Conservation (phyloP, 78 protist genomes). For the Emiliania huxleyi region DNA sequence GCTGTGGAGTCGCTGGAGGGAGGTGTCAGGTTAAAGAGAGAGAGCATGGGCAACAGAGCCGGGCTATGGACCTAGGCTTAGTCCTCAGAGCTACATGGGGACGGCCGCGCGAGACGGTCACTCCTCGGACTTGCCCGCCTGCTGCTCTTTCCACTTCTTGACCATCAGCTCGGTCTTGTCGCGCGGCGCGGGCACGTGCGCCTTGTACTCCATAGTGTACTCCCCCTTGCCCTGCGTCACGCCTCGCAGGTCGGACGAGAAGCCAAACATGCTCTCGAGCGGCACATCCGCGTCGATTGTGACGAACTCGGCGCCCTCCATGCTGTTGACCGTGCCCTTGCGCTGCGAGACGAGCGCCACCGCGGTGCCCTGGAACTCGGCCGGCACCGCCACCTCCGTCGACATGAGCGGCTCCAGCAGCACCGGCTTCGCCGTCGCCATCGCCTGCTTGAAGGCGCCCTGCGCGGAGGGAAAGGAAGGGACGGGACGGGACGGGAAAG, state of each 20-base stretch:
- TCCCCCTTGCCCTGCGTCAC: slow-evolving; percentile 87
- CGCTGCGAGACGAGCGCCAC: slow-evolving; percentile 39
- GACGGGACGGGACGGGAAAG: no score
- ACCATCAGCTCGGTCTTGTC: slow-evolving; percentile 36
- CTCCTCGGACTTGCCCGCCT: not conserved
- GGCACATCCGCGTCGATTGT: slow-evolving; percentile 80
- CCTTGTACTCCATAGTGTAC: slow-evolving; percentile 77
- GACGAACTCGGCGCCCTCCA: slow-evolving; percentile 49
- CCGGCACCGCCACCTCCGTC: slow-evolving; percentile 81
- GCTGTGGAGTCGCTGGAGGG: no score
- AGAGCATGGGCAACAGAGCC: no score
- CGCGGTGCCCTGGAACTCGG: slow-evolving; percentile 73
- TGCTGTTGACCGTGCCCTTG: slow-evolving; percentile 65
- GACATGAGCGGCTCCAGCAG: slow-evolving; percentile 92
- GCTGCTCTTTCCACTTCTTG: not conserved
- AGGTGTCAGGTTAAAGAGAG: no score
- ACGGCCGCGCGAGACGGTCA: no score
- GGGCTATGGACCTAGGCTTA: no score
- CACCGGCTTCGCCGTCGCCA: slow-evolving; percentile 58
- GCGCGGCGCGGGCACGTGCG: slow-evolving; percentile 35
- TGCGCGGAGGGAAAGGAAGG: no score
- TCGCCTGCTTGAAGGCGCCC: slow-evolving; percentile 45
- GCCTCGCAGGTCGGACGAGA: slow-evolving; percentile 85
- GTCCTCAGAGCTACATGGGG: no score
- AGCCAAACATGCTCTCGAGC: slow-evolving; percentile 91